These are phyloP conservation scores for Calvatia gigantea DNA, from an alignment of 768 basidiomycete genomes.

Conservation along the genomic window DNA sequence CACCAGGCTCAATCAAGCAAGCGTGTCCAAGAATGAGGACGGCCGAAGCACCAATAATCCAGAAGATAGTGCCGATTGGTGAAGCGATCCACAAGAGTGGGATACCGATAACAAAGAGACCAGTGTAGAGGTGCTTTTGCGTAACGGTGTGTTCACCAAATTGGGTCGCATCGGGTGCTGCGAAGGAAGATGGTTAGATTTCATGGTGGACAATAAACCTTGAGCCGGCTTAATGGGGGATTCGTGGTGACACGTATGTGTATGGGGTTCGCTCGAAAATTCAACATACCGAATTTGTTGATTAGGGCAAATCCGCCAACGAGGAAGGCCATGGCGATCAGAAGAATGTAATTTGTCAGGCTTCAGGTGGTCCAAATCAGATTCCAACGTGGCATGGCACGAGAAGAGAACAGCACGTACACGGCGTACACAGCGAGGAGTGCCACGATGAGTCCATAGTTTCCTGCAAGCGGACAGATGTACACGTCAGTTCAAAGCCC, in stretches of 20 bases:
- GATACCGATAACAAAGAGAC: slow-evolving; percentile 87
- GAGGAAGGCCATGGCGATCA: slow-evolving; percentile 83
- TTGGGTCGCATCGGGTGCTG: slow-evolving; percentile 86
- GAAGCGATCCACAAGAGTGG: slow-evolving; percentile 81
- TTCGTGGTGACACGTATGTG: slow-evolving; percentile 1
- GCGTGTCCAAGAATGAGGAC: slow-evolving; percentile 88
- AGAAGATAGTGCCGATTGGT: slow-evolving; percentile 84
- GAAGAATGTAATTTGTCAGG: slow-evolving; percentile 76
- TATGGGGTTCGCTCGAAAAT: neutral
- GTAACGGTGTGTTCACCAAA: slow-evolving; percentile 79
- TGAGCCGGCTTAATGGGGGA: neutral
- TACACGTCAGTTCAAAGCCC: neutral
- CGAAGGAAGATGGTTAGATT: too few species aligned
- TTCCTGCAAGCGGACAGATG: slow-evolving; percentile 44
- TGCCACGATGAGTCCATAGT: slow-evolving; percentile 80
- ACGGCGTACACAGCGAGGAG: slow-evolving; percentile 82
- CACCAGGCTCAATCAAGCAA: slow-evolving; percentile 85
- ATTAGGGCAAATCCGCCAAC: slow-evolving; percentile 89
- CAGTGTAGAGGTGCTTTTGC: slow-evolving; percentile 85
- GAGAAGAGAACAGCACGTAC: slow-evolving; percentile 35
- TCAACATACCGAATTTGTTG: slow-evolving; percentile 79
- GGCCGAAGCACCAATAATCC: slow-evolving; percentile 86
- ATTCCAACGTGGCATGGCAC: neutral
- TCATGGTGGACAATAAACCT: neutral
- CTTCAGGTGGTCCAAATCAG: slow-evolving; percentile 32